Evolutionary conservation across 2,329 filamentous ascomycete genomes (phyloP).

Genomic region (Sclerotinia spermophila): DNA sequence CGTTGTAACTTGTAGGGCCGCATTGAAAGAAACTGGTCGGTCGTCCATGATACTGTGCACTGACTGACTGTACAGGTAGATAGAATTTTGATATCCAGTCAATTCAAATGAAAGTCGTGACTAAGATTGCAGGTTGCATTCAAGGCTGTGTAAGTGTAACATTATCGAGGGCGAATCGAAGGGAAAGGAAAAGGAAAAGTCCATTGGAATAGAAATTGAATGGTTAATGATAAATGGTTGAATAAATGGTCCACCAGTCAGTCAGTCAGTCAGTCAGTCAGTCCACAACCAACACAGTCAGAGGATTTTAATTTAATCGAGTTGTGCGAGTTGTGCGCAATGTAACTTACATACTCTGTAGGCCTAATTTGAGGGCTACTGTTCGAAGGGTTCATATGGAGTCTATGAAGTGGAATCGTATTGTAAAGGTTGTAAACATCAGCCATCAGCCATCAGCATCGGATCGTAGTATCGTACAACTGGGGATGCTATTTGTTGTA

Average conservation of each 20-base stretch:
- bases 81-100: slow-evolving; percentile 1
- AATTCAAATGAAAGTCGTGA: background rate
- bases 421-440: background rate
- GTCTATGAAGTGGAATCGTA: background rate
- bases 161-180: background rate
- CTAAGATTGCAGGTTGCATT: slow-evolving; percentile 1
- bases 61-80: no score
- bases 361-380: background rate
- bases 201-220: background rate
- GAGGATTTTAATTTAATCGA: background rate
- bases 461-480: background rate
- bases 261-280: no score
- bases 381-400: background rate
- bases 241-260: background rate
- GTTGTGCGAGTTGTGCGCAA: background rate
- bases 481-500: background rate
- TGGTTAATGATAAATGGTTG: background rate
- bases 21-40: background rate
- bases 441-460: background rate
- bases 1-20: background rate
- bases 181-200: background rate
- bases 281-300: no score
- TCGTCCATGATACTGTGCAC: background rate
- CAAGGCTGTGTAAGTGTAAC: slow-evolving; percentile 14
- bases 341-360: no score